phyloP scores from a whole-genome alignment of 306 rosid genomes.

The Nissolia schottii region DNA sequence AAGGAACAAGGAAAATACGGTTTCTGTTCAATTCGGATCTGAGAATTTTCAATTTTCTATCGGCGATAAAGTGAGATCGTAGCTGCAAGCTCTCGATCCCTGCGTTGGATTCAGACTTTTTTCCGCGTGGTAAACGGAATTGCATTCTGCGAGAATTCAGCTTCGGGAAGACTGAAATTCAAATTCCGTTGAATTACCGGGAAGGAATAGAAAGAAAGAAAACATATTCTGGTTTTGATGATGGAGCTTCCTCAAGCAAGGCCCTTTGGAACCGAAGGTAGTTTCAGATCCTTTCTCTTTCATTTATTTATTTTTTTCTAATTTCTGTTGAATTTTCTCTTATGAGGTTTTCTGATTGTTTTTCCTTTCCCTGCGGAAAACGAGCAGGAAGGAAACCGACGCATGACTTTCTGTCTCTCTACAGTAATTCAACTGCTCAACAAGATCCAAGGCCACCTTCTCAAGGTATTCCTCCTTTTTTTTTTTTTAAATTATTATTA shows the following conservation, averaged over 20 bases:
- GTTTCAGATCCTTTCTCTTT: neutral
- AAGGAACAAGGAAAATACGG: neutral
- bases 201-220: neutral
- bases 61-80: neutral
- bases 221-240: conserved; percentile 27
- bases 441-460: conserved; percentile 84
- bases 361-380: conserved; percentile 10
- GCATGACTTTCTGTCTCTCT: conserved; percentile 90
- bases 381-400: conserved; percentile 77
- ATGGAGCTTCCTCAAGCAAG: conserved; percentile 96
- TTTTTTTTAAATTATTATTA: neutral
- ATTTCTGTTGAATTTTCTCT: neutral
- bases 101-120: neutral
- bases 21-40: conserved; percentile 45
- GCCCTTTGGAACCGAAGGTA: conserved; percentile 70
- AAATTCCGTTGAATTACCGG: conserved; percentile 22
- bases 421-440: conserved; percentile 65
- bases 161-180: conserved; percentile 5
- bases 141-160: conserved; percentile 29
- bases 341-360: neutral
- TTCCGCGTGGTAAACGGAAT: neutral
- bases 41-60: neutral
- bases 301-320: neutral
- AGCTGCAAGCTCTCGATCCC: neutral
- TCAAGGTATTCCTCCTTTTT: conserved; percentile 58